phyloP scores from a whole-genome alignment of 176 grass and related monocot species.

The Phoenix dactylifera region DNA sequence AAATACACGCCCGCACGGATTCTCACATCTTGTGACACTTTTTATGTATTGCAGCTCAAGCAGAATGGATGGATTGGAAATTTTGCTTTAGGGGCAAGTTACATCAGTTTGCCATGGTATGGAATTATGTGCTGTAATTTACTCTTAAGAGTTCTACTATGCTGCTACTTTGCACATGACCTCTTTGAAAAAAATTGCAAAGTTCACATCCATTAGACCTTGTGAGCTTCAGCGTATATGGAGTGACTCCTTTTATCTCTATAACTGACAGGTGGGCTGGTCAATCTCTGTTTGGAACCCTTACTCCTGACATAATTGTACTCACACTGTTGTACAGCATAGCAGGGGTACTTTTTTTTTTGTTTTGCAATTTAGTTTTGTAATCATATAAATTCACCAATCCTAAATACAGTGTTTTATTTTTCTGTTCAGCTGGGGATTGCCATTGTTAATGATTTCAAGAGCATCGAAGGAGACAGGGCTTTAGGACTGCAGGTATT shows the following conservation, averaged over 20 bases:
- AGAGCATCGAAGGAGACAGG: background rate
- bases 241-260: background rate
- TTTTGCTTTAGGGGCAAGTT: conserved; percentile 91
- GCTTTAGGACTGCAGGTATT: conserved; percentile 6
- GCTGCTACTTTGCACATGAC: too few relatives aligned
- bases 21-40: too few relatives aligned
- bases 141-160: too few relatives aligned
- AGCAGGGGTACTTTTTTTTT: conserved; percentile 54
- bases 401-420: background rate
- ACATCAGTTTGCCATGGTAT: conserved; percentile 94
- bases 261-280: conserved; percentile 73
- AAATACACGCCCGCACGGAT: too few relatives aligned
- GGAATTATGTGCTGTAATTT: background rate
- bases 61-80: conserved; percentile 98
- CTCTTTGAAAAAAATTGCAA: too few relatives aligned
- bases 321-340: conserved; percentile 82
- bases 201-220: too few relatives aligned
- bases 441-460: conserved; percentile 9
- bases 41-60: conserved; percentile 38
- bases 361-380: background rate
- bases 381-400: background rate
- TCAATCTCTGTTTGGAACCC: conserved; percentile 88
- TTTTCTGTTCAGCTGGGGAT: conserved; percentile 1
- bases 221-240: too few relatives aligned
- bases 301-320: conserved; percentile 86